Conservation (phyloP, 108 stramenopile genomes). For the Craspedostauros australis region DNA sequence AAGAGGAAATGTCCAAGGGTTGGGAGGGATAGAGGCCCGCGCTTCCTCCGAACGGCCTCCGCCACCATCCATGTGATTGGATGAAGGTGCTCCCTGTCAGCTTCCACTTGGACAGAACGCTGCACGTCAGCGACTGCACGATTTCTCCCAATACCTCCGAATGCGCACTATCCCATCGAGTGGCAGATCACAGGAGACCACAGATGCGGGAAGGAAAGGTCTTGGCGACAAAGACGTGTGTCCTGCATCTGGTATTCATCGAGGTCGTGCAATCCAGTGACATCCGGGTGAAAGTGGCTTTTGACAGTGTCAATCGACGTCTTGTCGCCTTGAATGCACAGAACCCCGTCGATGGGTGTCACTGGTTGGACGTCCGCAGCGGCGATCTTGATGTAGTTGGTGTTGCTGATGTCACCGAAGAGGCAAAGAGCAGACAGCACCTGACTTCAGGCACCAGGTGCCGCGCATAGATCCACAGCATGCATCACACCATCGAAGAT, state of each 20-base stretch:
- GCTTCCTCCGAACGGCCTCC: too few species aligned
- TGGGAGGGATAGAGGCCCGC: too few species aligned
- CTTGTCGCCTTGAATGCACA: constrained; percentile 91
- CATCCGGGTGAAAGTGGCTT: constrained; percentile 89
- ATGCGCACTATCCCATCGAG: too few species aligned
- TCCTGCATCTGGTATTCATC: constrained; percentile 86
- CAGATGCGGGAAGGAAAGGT: too few species aligned
- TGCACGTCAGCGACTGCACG: too few species aligned
- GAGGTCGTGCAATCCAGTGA: constrained; percentile 91
- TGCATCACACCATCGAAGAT: constrained; percentile 58
- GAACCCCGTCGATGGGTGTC: constrained; percentile 94
- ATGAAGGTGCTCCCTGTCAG: too few species aligned
- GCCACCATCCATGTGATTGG: too few species aligned
- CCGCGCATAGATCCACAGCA: constrained; percentile 98
- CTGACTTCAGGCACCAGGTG: constrained; percentile 97
- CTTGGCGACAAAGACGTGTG: too few species aligned
- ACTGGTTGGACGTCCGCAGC: constrained; percentile 97
- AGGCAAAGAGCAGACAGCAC: constrained; percentile 74
- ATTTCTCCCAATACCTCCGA: too few species aligned
- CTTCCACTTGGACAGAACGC: too few species aligned
- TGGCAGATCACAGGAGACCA: too few species aligned
- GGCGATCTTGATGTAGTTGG: constrained; percentile 49
- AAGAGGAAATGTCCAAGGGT: too few species aligned
- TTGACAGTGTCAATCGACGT: constrained; percentile 80
- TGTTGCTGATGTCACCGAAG: neutral